Evolutionary conservation across 2,329 filamentous ascomycete species (phyloP), one percentile per base, ranked within the genome.

Genomic region (Lasiodiplodia sp.): DNA sequence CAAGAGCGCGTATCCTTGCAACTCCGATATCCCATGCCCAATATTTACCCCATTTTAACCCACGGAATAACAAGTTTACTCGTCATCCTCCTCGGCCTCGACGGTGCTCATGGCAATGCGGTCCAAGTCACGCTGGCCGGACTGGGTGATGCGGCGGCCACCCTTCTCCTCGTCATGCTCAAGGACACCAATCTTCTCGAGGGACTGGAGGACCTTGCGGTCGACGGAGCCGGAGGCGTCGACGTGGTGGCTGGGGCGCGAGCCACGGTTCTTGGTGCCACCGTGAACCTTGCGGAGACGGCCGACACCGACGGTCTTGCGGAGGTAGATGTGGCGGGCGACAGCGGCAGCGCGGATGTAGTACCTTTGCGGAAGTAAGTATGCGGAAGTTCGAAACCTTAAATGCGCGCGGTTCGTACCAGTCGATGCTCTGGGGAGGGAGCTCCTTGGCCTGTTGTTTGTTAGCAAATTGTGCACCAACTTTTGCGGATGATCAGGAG

Each of bases 141-240:
- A 90, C 89, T 98, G 94, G 79, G 96, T 98, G 87, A 99, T 98
- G 84, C 96, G 91, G 82, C 96, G 93, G 81, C 96, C 96, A 85
- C 96, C 96, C 90, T 97, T 97, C 76, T 98, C 95, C 89, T 97
- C 95, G 79, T 97, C 95, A 81, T 92, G 87, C 91, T 99, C 96
- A 72, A 99, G 87, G 78, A 99, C 94, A 84, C 95, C 94, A 79
- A 99, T 97, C 92, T 98, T 97, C 92, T 97, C 96, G 70, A 99
- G 92, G 72, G 94, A 88, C 89, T 99, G 96, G 83, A 97, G 87
- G 82, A 97, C 88, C 89, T 97, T 97, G 85, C 96, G 94, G 89
- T 99, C 96, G 77, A 99, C 94, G 81, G 90, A 91, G 83, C 95
- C 95, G 77, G 91, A 94, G 83, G 94, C 96, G 82, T 97, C 92